Base-by-base conservation (phyloP, 2,329 filamentous ascomycete species). In the Plenodomus tracheiphilus region DNA sequence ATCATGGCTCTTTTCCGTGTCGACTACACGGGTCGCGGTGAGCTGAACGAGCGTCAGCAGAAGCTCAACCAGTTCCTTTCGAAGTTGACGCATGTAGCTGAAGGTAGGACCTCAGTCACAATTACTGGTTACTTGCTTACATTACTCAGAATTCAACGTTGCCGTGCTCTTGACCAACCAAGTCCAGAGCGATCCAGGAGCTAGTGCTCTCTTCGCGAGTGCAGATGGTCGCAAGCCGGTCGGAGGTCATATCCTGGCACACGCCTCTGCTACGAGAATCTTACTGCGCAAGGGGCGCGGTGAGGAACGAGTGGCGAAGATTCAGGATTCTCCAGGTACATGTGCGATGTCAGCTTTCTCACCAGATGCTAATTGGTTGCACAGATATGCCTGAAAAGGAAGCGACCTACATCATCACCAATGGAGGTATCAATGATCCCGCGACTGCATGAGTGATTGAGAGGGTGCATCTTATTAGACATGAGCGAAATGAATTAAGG, bases 1-100 rank as follows among this genome's bases (percentile, higher is more conserved):
- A 85, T 88, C 62, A 86, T 87, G 81, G 83, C 85, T 39, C 81
- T 85, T 46, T 88, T 86, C 61, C 81, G 85, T 28, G 84, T 85
- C 38, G 85, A 88, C 69, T 88, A 82, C 59, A 79, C 77, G 58
- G 85, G 85, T 7, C 82, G 85, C 46, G 85, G 84, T 16, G 85
- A 88, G 65, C 76, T 88, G 47, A 83, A 82, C 17, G 85, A 88
- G 57, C 80, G 85, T 21, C 85, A 88, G 69, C 83, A 86, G 70
- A 86, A 85, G 61, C 75, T 88, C 25, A 84, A 84, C 50, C 79
- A 84, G 54, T 87, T 87, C 64, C 72, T 88, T 34, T 81, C 81
- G 53, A 84, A 82, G 66, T 72, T 87, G 39, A 80, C 81, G 13
- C 82, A 85, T 65, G 84, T 86, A 74, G 84, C 85, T 32, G 84